phyloP scores from a whole-genome alignment of 345 rosid species.

The Eucalyptus cladocalyx region DNA sequence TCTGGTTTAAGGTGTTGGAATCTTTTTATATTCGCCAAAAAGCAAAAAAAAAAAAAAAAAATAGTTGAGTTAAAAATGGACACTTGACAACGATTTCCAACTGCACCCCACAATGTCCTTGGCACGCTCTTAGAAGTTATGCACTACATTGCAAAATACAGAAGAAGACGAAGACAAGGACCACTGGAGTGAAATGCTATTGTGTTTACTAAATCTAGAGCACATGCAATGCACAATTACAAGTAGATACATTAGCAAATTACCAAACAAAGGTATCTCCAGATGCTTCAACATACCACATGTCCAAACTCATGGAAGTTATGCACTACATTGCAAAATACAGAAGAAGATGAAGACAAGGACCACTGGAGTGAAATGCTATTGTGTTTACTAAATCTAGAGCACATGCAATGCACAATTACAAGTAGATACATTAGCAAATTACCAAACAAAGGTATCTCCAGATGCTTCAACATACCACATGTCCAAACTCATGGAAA shows the following conservation, averaged over 20 bases:
- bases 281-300: constrained; percentile 51
- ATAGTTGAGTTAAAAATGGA: background rate
- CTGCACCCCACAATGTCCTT: background rate
- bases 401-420: background rate
- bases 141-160: background rate
- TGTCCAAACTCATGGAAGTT: constrained; percentile 87
- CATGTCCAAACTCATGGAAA: constrained; percentile 96
- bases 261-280: background rate
- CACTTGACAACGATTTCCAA: background rate
- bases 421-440: background rate
- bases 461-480: constrained; percentile 46
- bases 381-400: background rate
- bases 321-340: background rate
- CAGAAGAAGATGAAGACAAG: background rate
- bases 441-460: background rate
- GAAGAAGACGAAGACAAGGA: background rate
- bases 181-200: background rate
- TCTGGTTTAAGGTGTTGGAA: background rate
- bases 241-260: background rate
- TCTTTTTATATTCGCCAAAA: background rate
- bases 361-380: background rate
- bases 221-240: background rate
- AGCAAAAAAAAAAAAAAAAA: background rate
- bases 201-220: background rate
- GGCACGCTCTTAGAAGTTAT: background rate